These are phyloP conservation scores for Zea luxurians DNA, from an alignment of 176 grass and related monocot genomes.

Conservation along the genomic window DNA sequence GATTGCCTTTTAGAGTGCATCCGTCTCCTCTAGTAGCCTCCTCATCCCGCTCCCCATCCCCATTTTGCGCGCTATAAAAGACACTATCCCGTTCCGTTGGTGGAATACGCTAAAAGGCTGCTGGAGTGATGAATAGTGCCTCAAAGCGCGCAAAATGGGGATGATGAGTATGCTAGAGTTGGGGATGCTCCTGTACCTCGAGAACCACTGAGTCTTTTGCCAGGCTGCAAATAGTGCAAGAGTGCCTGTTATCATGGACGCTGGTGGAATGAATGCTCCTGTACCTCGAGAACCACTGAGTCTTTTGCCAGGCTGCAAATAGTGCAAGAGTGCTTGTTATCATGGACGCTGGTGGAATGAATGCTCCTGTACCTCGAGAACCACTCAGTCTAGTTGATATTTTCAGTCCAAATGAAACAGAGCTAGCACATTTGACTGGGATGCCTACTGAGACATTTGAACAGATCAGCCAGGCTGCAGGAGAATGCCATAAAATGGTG, in stretches of 20 bases:
- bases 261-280: conserved; percentile 89
- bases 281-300: conserved; percentile 68
- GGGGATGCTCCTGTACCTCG: conserved; percentile 78
- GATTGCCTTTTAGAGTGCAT: too few species aligned
- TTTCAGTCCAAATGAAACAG: conserved; percentile 99
- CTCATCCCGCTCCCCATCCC: too few species aligned
- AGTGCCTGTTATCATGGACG: conserved; percentile 89
- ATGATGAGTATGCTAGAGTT: too few species aligned
- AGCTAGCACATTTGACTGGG: conserved; percentile 76
- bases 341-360: conserved; percentile 89
- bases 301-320: conserved; percentile 79
- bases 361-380: conserved; percentile 78
- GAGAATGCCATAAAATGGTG: conserved; percentile 77
- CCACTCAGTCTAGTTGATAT: conserved; percentile 76
- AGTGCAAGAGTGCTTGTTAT: conserved; percentile 81
- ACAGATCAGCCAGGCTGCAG: conserved; percentile 71
- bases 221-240: conserved; percentile 85
- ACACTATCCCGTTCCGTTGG: too few species aligned
- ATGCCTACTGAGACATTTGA: conserved; percentile 81
- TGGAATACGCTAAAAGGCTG: too few species aligned
- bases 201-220: conserved; percentile 63
- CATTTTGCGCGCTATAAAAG: too few species aligned
- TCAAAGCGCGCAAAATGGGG: too few species aligned
- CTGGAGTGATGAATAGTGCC: too few species aligned
- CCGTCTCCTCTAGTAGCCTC: too few species aligned